Percentiles rank a stretch among this genome's conserved stretches.
Evolutionary conservation across 176 grass and related monocot genomes (phyloP).

Genomic region (Secale cereale): DNA sequence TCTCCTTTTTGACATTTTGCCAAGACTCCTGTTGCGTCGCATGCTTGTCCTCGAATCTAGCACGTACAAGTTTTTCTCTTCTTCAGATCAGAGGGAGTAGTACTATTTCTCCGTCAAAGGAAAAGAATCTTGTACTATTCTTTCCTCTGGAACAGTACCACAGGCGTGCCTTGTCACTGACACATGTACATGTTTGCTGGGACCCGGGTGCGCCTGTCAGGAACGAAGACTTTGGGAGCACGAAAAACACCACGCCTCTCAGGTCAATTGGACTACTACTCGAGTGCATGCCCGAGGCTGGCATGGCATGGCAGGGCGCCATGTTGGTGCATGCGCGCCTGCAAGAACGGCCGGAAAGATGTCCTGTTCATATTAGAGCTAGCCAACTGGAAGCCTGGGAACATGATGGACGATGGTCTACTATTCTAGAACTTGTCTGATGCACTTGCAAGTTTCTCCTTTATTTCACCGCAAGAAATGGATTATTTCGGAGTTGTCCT

Average conservation of each 20-base stretch:
- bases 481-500: background rate
- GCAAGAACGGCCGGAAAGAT: background rate
- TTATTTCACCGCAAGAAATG: background rate
- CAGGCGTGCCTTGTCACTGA: conserved; percentile 20
- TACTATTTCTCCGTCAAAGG: too few species aligned
- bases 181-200: conserved; percentile 1
- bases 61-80: background rate
- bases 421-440: background rate
- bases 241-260: background rate
- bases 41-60: background rate
- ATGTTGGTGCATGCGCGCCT: background rate
- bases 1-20: conserved; percentile 33
- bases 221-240: background rate
- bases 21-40: background rate
- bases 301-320: background rate
- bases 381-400: background rate
- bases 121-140: background rate
- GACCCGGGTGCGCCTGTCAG: background rate
- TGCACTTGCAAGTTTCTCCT: background rate
- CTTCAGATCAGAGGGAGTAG: too few species aligned
- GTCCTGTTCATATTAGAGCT: background rate
- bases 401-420: background rate
- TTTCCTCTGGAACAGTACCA: background rate
- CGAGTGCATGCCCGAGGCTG: background rate
- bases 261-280: background rate